Evolutionary conservation across 768 basidiomycete species (phyloP).

Genomic region (Leccinum uliginosum): DNA sequence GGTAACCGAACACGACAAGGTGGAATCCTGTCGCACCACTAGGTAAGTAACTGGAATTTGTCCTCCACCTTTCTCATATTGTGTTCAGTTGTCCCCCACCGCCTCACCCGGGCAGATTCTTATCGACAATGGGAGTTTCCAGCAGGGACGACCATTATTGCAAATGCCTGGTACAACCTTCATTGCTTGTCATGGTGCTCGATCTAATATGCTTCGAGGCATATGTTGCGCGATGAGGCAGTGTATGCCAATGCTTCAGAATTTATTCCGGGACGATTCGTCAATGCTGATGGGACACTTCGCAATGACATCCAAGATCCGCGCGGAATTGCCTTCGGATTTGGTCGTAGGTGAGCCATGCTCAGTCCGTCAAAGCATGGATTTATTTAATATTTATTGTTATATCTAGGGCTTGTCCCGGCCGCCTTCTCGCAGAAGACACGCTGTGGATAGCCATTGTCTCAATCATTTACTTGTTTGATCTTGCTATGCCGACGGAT

Average conservation of each 20-base stretch:
- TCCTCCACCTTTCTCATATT: background rate
- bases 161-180: background rate
- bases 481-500: slow-evolving; percentile 1
- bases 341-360: slow-evolving; percentile 1
- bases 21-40: slow-evolving; percentile 10
- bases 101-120: slow-evolving; percentile 1
- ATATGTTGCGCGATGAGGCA: slow-evolving; percentile 3
- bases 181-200: background rate
- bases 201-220: background rate
- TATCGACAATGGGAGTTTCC: slow-evolving; percentile 1
- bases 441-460: slow-evolving; percentile 2
- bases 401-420: background rate
- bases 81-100: background rate
- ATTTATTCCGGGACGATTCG: slow-evolving; percentile 2
- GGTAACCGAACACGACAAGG: background rate
- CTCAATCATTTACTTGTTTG: background rate
- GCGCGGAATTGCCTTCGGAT: slow-evolving; percentile 6
- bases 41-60: background rate
- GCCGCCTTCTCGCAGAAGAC: slow-evolving; percentile 3
- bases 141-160: slow-evolving; percentile 1
- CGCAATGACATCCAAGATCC: background rate
- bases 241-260: slow-evolving; percentile 1
- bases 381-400: background rate
- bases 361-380: background rate
- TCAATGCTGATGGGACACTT: background rate